Evolutionary conservation across 2,329 filamentous ascomycete genomes (phyloP), one percentile per base, ranked within the genome.

Genomic region (Hypoxylon sp.): DNA sequence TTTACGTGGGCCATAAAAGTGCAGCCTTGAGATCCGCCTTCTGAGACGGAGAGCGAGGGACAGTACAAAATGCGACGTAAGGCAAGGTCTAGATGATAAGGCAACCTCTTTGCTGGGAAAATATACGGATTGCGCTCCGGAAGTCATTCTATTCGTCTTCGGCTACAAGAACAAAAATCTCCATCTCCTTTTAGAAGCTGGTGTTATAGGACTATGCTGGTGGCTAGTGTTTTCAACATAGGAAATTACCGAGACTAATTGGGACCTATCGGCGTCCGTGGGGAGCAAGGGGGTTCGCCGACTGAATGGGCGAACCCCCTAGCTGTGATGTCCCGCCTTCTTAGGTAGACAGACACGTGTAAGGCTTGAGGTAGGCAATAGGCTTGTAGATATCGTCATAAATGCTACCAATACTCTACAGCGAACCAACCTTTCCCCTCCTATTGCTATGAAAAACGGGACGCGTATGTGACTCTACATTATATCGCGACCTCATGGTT

Each of bases 31-130:
- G 32, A 65, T 57, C 70, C 67, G 68, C 64, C 65, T 69, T 63
- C 52, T 60, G 56, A 69, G 67, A 71, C 65, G 63, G 58, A 61
- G 63, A 68, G 59, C 50, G 63, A 67, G 23, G 14, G 55, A 61
- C 32, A 41, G 51, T 63, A 62, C 59, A 32, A 9, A 50, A 69
- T 65, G 63, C 57, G 51, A 71, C 64, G 32, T 56, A 52, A 60
- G 38, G 48, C 49, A 62, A 57, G 64, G 64, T 19, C 21, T 17
- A 25, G 36, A 62, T 63, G 43, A 45, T 48, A 63, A 63, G 57
- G 55, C 58, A 51, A 71, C 30, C 51, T 48, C 41, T 60, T 46
- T 28, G 38, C 55, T 21, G 45, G 30, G 28, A 57, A 41, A 58
- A 51, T 56, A 25, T 30, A 60, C 41, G 62, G 48, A 38, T n/a